Base-by-base conservation (phyloP, 495 filamentous ascomycete genomes). In the Aspergillus mulundensis region DNA sequence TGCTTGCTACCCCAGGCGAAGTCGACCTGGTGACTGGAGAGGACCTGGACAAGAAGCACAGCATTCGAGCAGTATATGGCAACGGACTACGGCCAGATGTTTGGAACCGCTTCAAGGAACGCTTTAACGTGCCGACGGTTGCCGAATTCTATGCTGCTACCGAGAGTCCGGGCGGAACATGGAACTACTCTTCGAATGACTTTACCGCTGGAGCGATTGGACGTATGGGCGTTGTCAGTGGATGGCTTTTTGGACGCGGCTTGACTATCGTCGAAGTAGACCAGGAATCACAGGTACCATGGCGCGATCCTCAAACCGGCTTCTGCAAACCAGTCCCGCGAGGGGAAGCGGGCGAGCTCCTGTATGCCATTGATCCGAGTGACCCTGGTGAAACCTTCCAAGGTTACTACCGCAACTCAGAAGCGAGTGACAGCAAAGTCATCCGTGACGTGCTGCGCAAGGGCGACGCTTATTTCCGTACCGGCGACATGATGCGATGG, bases 61-160 rank as follows among this genome's bases (percentile, higher is more conserved):
- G 76, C 0, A 79, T 97, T 5, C 85, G 87, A 3, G 41, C 88
- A n/a, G 93, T 91, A 0, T 89, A 93, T 54, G 94, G 94, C 8
- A 98, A 98, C 62, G 94, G 94, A 15, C 74, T 98, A 21, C 84
- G 94, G 0, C 91, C 93, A 0, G 94, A 98, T 63, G 84, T 97
- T 28, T 98, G 94, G 94, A 81, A 87, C 15, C 74, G 73, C 1
- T 94, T 98, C 74, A 90, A 92, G 67, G 78, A 88, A 34, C 90
- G 94, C 47, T 98, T 96, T 70, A 84, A 82, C 34, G 87, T 98
- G 54, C 75, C 84, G 10, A 84, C 82, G 0, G 84, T 98, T 53
- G 84, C 77, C 46, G 94, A 98, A 67, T 96, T 98, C 71, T 98
- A 97, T 67, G 85, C 84, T 21, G 81, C 91, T 0, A 97, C 94